A percentile compares a stretch with the other conserved stretches of the same genome.
These are phyloP conservation scores for Coemansia sp. DNA, from an alignment of 192 early-diverging fungal genomes.

Conservation along the genomic window DNA sequence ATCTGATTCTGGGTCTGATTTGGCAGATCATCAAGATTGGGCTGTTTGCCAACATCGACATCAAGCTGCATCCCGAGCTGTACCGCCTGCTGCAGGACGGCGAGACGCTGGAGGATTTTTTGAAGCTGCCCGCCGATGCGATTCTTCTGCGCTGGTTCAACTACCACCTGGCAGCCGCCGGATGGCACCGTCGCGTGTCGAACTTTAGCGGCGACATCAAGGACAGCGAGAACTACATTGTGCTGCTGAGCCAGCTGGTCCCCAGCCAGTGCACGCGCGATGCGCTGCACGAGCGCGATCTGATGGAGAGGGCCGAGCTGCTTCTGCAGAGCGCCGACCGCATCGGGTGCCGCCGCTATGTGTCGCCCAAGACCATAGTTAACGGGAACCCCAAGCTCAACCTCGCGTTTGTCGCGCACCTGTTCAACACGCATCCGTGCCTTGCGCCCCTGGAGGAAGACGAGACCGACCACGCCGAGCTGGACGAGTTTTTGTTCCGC, in stretches of 20 bases:
- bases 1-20: conserved; percentile 93
- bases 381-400: conserved; percentile 97
- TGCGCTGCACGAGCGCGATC: conserved; percentile 76
- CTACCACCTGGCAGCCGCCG: conserved; percentile 94
- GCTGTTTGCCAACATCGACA: conserved; percentile 93
- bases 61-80: conserved; percentile 96
- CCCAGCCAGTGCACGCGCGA: conserved; percentile 76
- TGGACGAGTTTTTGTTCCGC: conserved; percentile 67
- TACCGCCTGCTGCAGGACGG: conserved; percentile 90
- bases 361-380: conserved; percentile 89
- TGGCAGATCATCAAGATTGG: conserved; percentile 99
- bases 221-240: conserved; percentile 94
- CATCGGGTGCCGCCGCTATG: conserved; percentile 90
- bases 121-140: conserved; percentile 91
- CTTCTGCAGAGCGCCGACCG: conserved; percentile 89
- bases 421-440: conserved; percentile 98
- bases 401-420: conserved; percentile 96
- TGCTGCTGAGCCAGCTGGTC: conserved; percentile 88
- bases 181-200: conserved; percentile 76
- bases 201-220: conserved; percentile 93
- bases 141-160: conserved; percentile 99
- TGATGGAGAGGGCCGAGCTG: conserved; percentile 79
- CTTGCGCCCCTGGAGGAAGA: conserved; percentile 86
- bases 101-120: conserved; percentile 91
- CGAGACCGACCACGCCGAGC: conserved; percentile 75